Evolutionary conservation across 495 filamentous ascomycete genomes (phyloP), one percentile per base, ranked within the genome.

Genomic region (Filosporella fistucella): DNA sequence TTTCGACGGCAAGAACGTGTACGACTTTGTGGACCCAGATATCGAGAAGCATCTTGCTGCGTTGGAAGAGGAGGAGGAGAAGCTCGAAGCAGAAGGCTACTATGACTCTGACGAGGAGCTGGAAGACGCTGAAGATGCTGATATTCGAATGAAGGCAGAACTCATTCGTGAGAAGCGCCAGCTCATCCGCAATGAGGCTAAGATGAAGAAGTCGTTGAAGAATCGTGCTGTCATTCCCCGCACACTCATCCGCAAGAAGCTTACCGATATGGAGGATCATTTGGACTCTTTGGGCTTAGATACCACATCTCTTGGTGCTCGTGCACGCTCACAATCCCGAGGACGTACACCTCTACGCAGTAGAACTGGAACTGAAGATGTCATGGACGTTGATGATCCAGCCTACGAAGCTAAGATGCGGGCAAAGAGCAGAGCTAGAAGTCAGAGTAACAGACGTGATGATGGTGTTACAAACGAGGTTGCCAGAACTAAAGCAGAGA

Each of bases 21-120:
- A 88, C 72, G 93, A 98, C 63, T 98, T 85, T 63, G 82, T 97
- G 62, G 93, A 97, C 56, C 91, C 93, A 0, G 93, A 98, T 48
- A 97, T 98, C 65, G 93, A 95, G 56, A 74, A 77, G 49, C 96
- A 91, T 68, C 76, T 98, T 30, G 82, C 82, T 22, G 88, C 89
- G 35, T 74, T 98, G 29, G 93, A 98, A 64, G 90, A 88, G 46
- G 93, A 98, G 59, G 93, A 98, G 59, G 91, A 96, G 68, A 81
- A 82, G 44, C 76, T 97, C 3, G 81, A 96, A 68, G 84, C 80
- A 11, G 82, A 88, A 28, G 90, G 90, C 35, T 91, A 49, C 55
- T 72, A 72, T 36, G 68, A 68, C 46, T 71, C 68, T 14, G 60
- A 72, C 12, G 78, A 82, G 18, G 73, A 75, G 28, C 65, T 89